Evolutionary conservation across 768 basidiomycete genomes (phyloP), one percentile per base, ranked within the genome.

Genomic region (Daedaleopsis sinensis): DNA sequence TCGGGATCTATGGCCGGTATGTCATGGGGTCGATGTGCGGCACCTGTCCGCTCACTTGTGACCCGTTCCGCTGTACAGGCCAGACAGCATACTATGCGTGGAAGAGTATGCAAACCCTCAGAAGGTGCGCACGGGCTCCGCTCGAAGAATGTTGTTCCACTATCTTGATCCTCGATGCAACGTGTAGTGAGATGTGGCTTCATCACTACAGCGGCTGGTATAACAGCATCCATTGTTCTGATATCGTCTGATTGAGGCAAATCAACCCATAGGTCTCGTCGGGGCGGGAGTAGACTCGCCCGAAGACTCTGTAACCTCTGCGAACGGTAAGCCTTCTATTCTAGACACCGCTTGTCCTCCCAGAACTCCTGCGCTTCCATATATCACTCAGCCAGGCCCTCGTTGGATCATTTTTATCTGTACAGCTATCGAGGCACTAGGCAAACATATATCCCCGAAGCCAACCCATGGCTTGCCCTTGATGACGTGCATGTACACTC

Each of bases 271-370:
- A 64, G 77, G 77, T 8, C 74, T 85, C 16, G 88, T 91, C 32
- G 89, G 89, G 63, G 82, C 84, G 83, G 86, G 67, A 46, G 84
- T 75, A 27, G 44, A 38, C 8, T 23, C 21, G 21, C 16, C n/a
- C 7, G n/a, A n/a, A n/a, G n/a, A n/a, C n/a, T n/a, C n/a, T n/a
- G n/a, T n/a, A n/a, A n/a, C n/a, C n/a, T n/a, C n/a, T n/a, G n/a
- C n/a, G n/a, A n/a, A n/a, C n/a, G n/a, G n/a, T n/a, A n/a, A n/a
- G n/a, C n/a, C n/a, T n/a, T n/a, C n/a, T n/a, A n/a, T n/a, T n/a
- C n/a, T n/a, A n/a, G n/a, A n/a, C n/a, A n/a, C n/a, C n/a, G n/a
- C n/a, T n/a, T n/a, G n/a, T n/a, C n/a, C n/a, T n/a, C n/a, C n/a
- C n/a, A n/a, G n/a, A n/a, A n/a, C n/a, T n/a, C n/a, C n/a, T n/a